Evolutionary conservation across 2,329 filamentous ascomycete species (phyloP).

Genomic region (Macrophomina tecta): DNA sequence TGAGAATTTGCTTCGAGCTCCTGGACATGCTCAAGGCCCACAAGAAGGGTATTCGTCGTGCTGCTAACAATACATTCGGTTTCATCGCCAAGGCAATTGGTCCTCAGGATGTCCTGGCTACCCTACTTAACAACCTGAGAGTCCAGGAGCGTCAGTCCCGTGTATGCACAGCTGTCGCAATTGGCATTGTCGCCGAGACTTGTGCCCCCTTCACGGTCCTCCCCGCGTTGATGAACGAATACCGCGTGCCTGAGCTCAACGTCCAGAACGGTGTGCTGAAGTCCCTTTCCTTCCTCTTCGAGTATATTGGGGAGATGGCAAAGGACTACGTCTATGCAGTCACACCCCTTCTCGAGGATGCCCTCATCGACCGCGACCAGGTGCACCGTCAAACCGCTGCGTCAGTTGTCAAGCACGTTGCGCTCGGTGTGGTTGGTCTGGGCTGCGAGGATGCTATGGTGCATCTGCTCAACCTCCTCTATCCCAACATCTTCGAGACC

Average conservation of each 20-base stretch:
- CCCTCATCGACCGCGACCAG: constrained; percentile 96
- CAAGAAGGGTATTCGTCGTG: constrained; percentile 98
- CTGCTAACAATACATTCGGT: constrained; percentile 98
- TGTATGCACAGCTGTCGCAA: constrained; percentile 97
- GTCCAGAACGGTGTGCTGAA: constrained; percentile 99
- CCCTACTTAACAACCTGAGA: constrained; percentile 92
- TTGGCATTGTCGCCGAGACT: constrained; percentile 97
- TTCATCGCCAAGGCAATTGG: constrained; percentile 99
- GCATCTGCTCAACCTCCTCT: constrained; percentile 92
- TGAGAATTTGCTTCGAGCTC: constrained; percentile 99
- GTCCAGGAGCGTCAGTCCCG: constrained; percentile 98
- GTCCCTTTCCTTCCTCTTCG: constrained; percentile 94
- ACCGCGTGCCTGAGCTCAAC: constrained; percentile 96
- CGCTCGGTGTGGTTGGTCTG: constrained; percentile 93
- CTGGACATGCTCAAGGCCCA: constrained; percentile 99
- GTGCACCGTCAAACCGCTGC: constrained; percentile 97
- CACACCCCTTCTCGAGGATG: constrained; percentile 92
- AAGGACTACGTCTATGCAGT: constrained; percentile 99
- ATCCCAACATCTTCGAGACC: constrained; percentile 97
- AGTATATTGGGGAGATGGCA: constrained; percentile 99
- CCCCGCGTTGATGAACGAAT: constrained; percentile 99
- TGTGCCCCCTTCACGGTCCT: constrained; percentile 98
- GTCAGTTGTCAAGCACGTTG: constrained; percentile 96
- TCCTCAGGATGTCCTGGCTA: constrained; percentile 94
- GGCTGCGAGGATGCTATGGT: constrained; percentile 99